Conservation (phyloP, 139 green algal genomes). For the Tetratostichococcus sp. region DNA sequence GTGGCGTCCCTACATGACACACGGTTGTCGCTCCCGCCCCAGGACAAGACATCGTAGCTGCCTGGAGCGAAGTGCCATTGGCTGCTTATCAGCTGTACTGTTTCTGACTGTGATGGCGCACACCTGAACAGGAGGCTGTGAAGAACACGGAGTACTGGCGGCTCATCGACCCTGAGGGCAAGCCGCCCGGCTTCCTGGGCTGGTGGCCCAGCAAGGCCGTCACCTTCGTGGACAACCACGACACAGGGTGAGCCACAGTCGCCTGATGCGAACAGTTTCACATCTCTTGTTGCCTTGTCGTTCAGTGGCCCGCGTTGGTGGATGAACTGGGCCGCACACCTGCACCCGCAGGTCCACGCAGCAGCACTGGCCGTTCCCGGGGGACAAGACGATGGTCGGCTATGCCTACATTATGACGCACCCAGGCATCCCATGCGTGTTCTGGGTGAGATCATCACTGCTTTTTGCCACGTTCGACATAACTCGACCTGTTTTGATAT, state of each 20-base stretch:
- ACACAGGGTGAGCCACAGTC: conserved; percentile 13
- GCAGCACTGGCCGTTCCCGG: conserved; percentile 79
- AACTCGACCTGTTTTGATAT: no score
- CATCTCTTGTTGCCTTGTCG: no score
- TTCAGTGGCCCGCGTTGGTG: no score
- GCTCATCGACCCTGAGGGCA: conserved; percentile 67
- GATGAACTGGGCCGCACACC: no score
- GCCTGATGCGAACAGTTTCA: not conserved
- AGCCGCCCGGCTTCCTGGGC: conserved; percentile 61
- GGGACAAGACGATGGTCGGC: conserved; percentile 50
- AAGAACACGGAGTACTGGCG: conserved; percentile 82
- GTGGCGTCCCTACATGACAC: no score
- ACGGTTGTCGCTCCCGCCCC: no score
- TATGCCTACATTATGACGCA: conserved; percentile 97
- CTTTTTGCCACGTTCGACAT: conserved; percentile 48
- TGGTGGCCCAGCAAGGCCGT: conserved; percentile 56
- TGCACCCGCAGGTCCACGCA: conserved; percentile 60
- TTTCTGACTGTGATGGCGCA: not conserved
- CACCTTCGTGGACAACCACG: conserved; percentile 75
- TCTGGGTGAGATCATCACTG: conserved; percentile 71
- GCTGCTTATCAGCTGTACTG: no score
- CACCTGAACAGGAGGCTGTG: conserved; percentile 81
- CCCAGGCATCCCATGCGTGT: conserved; percentile 73
- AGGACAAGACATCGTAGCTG: no score
- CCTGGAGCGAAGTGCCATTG: no score